Evolutionary conservation across 441 rosid species (phyloP), one percentile per base, ranked within the genome.

Genomic region (Arabidopsis hybrid): DNA sequence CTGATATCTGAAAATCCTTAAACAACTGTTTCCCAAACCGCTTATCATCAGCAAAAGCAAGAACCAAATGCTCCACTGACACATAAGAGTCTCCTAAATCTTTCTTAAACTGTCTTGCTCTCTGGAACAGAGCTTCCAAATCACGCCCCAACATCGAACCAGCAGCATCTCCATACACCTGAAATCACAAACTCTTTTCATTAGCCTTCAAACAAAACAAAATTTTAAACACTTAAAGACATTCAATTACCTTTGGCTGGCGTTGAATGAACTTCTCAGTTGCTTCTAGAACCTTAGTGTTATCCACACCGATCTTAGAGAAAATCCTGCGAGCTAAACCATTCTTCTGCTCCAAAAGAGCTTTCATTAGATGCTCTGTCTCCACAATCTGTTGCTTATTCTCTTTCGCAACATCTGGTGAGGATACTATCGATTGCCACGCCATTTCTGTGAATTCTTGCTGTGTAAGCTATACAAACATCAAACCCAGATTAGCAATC

Each of bases 361-460:
- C 90, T 86, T 89, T 93, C 98, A 96, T 86, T 74, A 96, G 77
- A 81, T 96, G 99, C 78, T 96, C 98, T 0, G 99, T 96, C 88
- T 93, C 99, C 73, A 96, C 97, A 55, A 93, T 96, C 84, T 93
- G 99, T 67, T 96, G 98, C 85, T 93, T 96, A 60, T 93, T 89
- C 80, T 89, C 97, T 32, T 88, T 96, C 0, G 99, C 99, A 36
- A 96, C 95, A 55, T 96, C 98, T 4, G 96, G 97, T 0, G 95
- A 96, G 3, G 93, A 91, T 63, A 93, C 97, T 78, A 96, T 88
- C 13, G 89, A 96, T 85, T 96, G 97, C 98, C 98, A 96, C 17
- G 98, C 99, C 98, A 96, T 90, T 32, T 93, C 99, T 8, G 99
- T 96, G 49, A 91, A 96, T 35, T 96, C 98, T 78, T 93, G 96